Evolutionary conservation across 371 early-diverging fungal species (phyloP), one percentile per base, ranked within the genome.

Genomic region (Funneliformis caledonium): DNA sequence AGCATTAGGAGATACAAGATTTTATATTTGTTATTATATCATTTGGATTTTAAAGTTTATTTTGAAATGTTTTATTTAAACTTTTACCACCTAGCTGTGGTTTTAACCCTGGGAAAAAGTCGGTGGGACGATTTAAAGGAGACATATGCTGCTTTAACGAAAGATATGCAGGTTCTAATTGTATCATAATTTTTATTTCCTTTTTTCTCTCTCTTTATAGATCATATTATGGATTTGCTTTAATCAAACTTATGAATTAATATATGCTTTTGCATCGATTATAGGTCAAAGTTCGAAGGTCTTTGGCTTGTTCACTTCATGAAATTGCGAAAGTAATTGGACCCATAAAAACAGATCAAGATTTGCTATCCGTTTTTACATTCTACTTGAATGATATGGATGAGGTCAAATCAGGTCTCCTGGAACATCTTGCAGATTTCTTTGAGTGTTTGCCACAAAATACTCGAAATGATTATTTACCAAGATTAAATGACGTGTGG

Each of bases 91-190:
- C 4, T 68, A 81, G 90, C 88, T 19, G 88, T 90, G 4, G 85
- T 88, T 1, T 48, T 90, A 52, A 88, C 90, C 4, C 86, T 87
- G 31, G 90, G 90, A 12, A 85, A 83, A 0, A 86, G 84, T 14
- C 86, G 87, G 68, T 90, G 90, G 90, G 88, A 88, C 65, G 88
- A 90, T 74, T 83, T 90, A 7, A 85, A 87, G 16, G 90, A 88
- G 2, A 87, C 88, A 3, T 90, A 88, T 82, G 65, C 87, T 11
- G 85, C 84, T 56, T 72, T 90, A 61, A 87, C 88, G 10, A 87
- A 88, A 77, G 90, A 90, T 43, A 65, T 67, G 50, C 81, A 81
- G 75, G 81, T 81, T 52, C 10, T 7, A 67, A 31, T 31, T 64
- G 9, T 26, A 31, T 50, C 11, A 45, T 19, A 48, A 6, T 56